Base-by-base conservation (phyloP, 2,329 filamentous ascomycete genomes). In the Cladosporium oxysporum region DNA sequence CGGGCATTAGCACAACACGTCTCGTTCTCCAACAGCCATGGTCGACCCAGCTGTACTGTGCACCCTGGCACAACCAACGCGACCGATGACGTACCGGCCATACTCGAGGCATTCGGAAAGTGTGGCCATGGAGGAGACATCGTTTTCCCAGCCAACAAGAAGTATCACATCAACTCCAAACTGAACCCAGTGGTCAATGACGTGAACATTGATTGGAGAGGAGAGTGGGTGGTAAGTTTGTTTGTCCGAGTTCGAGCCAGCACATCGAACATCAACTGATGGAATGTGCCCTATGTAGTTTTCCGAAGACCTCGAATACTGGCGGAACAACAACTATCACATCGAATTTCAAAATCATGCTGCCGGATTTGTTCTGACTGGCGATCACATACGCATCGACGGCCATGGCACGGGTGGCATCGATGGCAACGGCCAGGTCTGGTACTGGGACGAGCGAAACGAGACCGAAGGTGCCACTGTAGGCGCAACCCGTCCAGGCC, bases 291-390 rank as follows among this genome's bases (percentile, higher is more conserved):
- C 14, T 14, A 4, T 21, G n/a, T n/a, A 58, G 55, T 58, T 58
- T 7, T 58, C 55, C 1, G 12, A 41, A 41, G 55, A 58, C 21
- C 55, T 86, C n/a, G 72, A 74, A 21, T 85, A 86, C 73, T 87
- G 84, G 84, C 78, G 84, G 60, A 59, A 65, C 8, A 83, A 85
- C 67, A 81, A 81, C 0, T 87, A 85, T 68, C 81, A 78, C 8
- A 78, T 87, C 37, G 74, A 76, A 4, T 87, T 86, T 68, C 84
- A 87, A 70, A 86, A 87, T 69, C 85, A 86, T 68, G 75, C 74
- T n/a, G 84, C 84, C 0, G 81, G 82, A 18, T 84, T 87, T 66
- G 69, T 86, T 21, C 75, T 87, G 53, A 81, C 79, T 0, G 84
- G 84, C 8, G 76, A 81, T 23, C 72, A 79, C 21, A 86, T 87